Evolutionary conservation across 164 flowering plant species (phyloP).

Genomic region (Magnolia sinica): DNA sequence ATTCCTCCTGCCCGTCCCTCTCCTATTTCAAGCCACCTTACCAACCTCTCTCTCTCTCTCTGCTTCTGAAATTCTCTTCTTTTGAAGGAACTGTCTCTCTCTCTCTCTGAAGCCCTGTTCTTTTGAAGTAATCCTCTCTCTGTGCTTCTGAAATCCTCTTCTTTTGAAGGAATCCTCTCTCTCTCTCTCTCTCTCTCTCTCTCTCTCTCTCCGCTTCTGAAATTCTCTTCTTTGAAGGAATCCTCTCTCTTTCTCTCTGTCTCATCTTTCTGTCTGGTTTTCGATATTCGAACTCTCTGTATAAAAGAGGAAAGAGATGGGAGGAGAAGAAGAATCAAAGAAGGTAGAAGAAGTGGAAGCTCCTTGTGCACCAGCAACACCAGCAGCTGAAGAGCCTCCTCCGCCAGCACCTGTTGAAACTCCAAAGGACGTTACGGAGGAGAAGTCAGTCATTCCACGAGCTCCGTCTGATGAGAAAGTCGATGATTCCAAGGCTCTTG

Average conservation of each 20-base stretch:
- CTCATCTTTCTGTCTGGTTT: neutral
- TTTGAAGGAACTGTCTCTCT: too few relatives aligned
- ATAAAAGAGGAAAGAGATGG: neutral
- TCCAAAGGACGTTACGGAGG: constrained; percentile 29
- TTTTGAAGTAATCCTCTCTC: too few relatives aligned
- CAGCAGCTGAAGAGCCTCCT: constrained; percentile 18
- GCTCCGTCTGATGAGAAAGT: constrained; percentile 23
- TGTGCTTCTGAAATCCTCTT: neutral
- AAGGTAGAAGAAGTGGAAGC: constrained; percentile 27
- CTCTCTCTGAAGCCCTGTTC: too few relatives aligned
- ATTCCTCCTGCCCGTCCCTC: neutral
- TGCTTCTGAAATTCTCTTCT: neutral
- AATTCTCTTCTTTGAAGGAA: neutral
- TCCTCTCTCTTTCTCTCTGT: neutral
- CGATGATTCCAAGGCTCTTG: constrained; percentile 53
- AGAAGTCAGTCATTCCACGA: constrained; percentile 36
- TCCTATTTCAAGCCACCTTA: neutral
- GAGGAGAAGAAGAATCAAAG: neutral
- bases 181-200: neutral
- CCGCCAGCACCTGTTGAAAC: constrained; percentile 14
- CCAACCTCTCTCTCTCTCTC: neutral
- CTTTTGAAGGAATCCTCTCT: neutral
- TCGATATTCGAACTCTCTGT: too few relatives aligned
- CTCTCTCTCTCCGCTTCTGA: neutral
- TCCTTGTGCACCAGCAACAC: constrained; percentile 1